phyloP scores from a whole-genome alignment of 352 stramenopile species.

The Pythium monospermum region DNA sequence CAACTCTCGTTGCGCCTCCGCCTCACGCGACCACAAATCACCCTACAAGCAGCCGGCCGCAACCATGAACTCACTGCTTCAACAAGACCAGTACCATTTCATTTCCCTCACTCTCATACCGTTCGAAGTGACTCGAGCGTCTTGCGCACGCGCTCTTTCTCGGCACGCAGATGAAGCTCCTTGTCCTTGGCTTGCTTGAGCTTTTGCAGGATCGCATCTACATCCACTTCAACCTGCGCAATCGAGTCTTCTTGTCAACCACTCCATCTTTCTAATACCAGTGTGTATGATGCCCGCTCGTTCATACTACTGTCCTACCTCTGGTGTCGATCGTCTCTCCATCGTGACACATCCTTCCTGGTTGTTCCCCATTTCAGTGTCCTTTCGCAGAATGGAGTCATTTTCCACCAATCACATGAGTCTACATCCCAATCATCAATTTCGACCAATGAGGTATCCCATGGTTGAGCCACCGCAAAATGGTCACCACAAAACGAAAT shows the following conservation, averaged over 20 bases:
- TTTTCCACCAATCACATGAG: slow-evolving; percentile 15
- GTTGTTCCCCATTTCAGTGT: too few relatives aligned
- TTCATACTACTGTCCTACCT: neutral
- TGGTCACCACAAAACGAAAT: slow-evolving; percentile 4
- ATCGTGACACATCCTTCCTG: slow-evolving; percentile 5
- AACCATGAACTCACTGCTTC: too few relatives aligned
- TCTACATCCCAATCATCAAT: too few relatives aligned
- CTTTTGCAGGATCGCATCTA: slow-evolving; percentile 52
- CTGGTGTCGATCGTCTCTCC: neutral
- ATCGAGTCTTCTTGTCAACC: too few relatives aligned
- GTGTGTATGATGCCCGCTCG: neutral
- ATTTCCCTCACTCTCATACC: too few relatives aligned
- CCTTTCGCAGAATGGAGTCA: too few relatives aligned
- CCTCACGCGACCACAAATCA: slow-evolving; percentile 41
- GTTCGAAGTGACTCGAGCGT: slow-evolving; percentile 43
- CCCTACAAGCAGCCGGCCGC: too few relatives aligned
- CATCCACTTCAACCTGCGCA: slow-evolving; percentile 35
- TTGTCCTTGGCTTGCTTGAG: slow-evolving; percentile 50
- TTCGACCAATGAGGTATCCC: too few relatives aligned
- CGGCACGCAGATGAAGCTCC: slow-evolving; percentile 53
- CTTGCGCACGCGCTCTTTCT: slow-evolving; percentile 61
- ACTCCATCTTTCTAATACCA: too few relatives aligned
- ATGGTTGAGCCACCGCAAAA: too few relatives aligned
- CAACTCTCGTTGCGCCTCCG: slow-evolving; percentile 41
- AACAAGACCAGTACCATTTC: too few relatives aligned